Base-by-base conservation (phyloP, 78 protist genomes). In the Dictyostelium discoideum region DNA sequence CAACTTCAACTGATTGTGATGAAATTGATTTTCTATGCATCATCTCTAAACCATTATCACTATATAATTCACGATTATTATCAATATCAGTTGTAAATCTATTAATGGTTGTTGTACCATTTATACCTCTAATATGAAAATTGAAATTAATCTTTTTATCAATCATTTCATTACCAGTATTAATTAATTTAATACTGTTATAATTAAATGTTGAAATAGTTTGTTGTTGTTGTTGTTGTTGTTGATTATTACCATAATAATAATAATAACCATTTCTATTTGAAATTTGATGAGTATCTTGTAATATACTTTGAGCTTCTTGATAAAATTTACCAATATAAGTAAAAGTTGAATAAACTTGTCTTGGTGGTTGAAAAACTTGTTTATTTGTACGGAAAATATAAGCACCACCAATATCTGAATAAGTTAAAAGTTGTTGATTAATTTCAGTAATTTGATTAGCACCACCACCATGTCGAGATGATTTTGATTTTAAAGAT, bases 391-490 rank as follows among this genome's bases (percentile, higher is more conserved):
- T 60, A 37, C 77, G 37, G 29, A 84, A 84, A 37, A 54, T 16
- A 60, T 84, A 84, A 26, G 87, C 87, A 29, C 87, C 87, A 84
- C 87, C 87, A 60, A 24, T 22, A 60, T 84, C 87, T 18, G 2
- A 11, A 60, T 84, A 84, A 0, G 39, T 20, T 4, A 60, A 20
- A 8, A 84, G 6, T 7, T 54, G 24, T 84, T 84, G 87, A 84
- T 79, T 79, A 3, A 79, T 11, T 60, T 60, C 69, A 20, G 48
- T 73, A 0, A 5, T 13, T 29, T 32, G 39, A 39, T 77, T 9
- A 32, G 3, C 50, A 76, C 16, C 29, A 22, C 73, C 20, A 65
- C 37, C 37, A 32, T 32, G 37, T 32, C 3, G 73, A 7, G 48
- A 1, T 16, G 65, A 16, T 40, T 77, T 77, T 22, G 46, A 22